phyloP scores from a whole-genome alignment of 129 eudicot species.

The Deinandra increscens region DNA sequence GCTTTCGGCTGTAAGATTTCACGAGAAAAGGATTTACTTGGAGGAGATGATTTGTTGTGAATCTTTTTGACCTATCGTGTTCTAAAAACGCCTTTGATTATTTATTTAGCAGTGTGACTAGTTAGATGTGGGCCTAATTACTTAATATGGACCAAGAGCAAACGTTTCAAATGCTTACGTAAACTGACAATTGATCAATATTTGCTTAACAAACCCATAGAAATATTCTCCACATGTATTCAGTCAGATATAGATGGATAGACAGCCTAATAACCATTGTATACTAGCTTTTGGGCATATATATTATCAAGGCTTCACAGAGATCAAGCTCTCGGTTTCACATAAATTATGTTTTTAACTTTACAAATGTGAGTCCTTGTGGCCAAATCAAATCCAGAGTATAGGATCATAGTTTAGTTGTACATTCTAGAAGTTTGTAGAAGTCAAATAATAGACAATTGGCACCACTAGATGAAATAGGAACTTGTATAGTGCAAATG shows the following conservation, averaged over 20 bases:
- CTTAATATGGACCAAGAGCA: background rate
- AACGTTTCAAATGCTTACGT: constrained; percentile 1
- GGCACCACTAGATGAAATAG: background rate
- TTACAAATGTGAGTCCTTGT: background rate
- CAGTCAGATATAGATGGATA: background rate
- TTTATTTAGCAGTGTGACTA: background rate
- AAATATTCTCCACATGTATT: background rate
- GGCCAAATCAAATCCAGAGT: background rate
- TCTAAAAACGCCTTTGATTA: background rate
- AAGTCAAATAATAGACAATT: background rate
- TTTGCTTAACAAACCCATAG: constrained; percentile 2
- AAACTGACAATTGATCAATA: constrained; percentile 1
- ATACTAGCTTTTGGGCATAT: background rate
- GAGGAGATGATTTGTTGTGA: background rate
- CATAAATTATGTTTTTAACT: background rate
- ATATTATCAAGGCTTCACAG: constrained; percentile 5
- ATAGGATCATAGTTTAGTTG: background rate
- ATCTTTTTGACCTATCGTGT: background rate
- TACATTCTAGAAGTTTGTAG: background rate
- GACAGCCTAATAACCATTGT: background rate
- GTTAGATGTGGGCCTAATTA: background rate
- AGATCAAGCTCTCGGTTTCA: background rate
- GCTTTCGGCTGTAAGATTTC: background rate
- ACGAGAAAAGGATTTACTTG: background rate
- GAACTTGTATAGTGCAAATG: background rate